These are phyloP conservation scores for Candida yuanshanica DNA, from an alignment of 805 yeast genomes.

Conservation along the genomic window DNA sequence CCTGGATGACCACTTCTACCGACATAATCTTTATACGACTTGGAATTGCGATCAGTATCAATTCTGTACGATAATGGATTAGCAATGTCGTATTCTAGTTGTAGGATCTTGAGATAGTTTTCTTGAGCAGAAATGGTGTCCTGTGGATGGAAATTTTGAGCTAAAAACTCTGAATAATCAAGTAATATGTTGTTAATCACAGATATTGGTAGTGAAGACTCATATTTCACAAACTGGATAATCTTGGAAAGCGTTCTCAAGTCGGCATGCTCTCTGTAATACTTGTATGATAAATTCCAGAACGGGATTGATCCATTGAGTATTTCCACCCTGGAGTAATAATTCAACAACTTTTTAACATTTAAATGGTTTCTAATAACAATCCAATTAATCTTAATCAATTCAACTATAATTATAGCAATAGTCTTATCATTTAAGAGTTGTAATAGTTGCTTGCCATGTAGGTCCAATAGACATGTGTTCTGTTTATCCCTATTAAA, in stretches of 20 bases:
- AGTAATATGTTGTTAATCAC: slow-evolving; percentile 37
- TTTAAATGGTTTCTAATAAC: slow-evolving; percentile 26
- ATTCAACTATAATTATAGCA: slow-evolving; percentile 30
- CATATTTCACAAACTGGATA: slow-evolving; percentile 37
- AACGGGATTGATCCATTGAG: slow-evolving; percentile 40
- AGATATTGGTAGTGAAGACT: slow-evolving; percentile 43
- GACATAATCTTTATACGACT: slow-evolving; percentile 13
- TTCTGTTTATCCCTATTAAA: slow-evolving; percentile 7
- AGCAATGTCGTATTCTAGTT: slow-evolving; percentile 24
- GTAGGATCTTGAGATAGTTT: slow-evolving; percentile 16
- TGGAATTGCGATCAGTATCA: slow-evolving; percentile 2
- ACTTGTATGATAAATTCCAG: slow-evolving; percentile 54
- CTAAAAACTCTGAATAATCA: slow-evolving; percentile 34
- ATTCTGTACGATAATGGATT: slow-evolving; percentile 25
- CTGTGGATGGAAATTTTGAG: slow-evolving; percentile 23
- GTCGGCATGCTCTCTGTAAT: slow-evolving; percentile 42
- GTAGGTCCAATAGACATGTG: slow-evolving; percentile 10
- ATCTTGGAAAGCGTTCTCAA: slow-evolving; percentile 39
- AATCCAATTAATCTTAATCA: slow-evolving; percentile 28
- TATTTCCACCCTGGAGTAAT: slow-evolving; percentile 19
- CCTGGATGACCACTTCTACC: slow-evolving; percentile 33
- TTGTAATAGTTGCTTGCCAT: slow-evolving; percentile 22
- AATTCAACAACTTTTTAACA: slow-evolving; percentile 26
- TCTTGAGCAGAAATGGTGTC: slow-evolving; percentile 18
- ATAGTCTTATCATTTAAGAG: slow-evolving; percentile 36